Evolutionary conservation across 2,329 filamentous ascomycete genomes (phyloP).

Genomic region (Pseudogymnoascus destructans): DNA sequence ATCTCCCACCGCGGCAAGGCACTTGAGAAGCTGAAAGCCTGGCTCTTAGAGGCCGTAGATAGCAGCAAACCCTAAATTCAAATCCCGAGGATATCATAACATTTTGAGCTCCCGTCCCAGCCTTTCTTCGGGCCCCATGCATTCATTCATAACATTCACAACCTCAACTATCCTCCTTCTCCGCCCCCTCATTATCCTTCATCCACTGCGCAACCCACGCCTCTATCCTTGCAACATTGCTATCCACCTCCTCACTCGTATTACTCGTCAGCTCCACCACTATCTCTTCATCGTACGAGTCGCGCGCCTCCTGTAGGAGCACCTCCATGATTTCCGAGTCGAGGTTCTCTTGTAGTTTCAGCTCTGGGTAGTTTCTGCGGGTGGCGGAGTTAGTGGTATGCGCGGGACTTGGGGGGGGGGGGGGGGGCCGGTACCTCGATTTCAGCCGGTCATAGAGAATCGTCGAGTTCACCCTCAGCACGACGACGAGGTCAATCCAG

Average conservation of each 20-base stretch:
- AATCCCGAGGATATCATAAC: neutral
- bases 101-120: neutral
- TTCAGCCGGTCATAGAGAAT: constrained; percentile 74
- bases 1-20: constrained; percentile 86
- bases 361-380: constrained; percentile 61
- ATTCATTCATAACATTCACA: neutral
- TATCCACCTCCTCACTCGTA: constrained; percentile 70
- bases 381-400: neutral
- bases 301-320: constrained; percentile 75
- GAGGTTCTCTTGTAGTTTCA: constrained; percentile 88
- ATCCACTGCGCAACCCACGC: constrained; percentile 76
- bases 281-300: constrained; percentile 74
- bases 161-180: constrained; percentile 6
- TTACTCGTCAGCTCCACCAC: constrained; percentile 83
- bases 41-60: constrained; percentile 39
- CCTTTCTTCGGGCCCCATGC: neutral
- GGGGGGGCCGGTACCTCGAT: constrained; percentile 40
- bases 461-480: constrained; percentile 68
- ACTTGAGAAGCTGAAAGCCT: constrained; percentile 71
- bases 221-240: constrained; percentile 73
- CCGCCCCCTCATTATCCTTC: constrained; percentile 39
- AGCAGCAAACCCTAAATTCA: neutral
- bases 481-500: constrained; percentile 92
- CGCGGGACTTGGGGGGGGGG: neutral
- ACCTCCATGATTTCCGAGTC: constrained; percentile 98